Percentiles rank a stretch among this genome's conserved stretches.
Conservation (phyloP, 305 asterid species). For the Euphrasia arctica region DNA sequence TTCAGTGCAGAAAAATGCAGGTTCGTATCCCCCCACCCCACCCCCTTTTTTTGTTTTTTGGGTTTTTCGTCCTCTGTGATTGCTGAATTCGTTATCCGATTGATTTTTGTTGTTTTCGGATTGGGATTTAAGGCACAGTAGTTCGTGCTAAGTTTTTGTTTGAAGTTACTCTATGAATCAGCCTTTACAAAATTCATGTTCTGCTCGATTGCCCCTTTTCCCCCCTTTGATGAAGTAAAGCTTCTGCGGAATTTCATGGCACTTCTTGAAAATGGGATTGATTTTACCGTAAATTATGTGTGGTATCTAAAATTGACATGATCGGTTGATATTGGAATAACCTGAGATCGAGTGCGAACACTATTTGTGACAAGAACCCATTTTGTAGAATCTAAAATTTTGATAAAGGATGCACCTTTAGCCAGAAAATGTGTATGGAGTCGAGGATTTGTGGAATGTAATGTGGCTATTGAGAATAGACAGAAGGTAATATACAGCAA, state of each 20-base stretch:
- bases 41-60: no score
- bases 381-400: background rate
- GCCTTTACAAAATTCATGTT: no score
- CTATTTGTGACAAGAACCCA: background rate
- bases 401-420: no score
- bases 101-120: background rate
- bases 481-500: background rate
- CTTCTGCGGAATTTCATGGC: no score
- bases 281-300: background rate
- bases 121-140: no score
- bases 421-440: background rate
- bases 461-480: background rate
- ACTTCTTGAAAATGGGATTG: background rate
- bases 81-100: no score
- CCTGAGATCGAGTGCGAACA: slow-evolving; percentile 9
- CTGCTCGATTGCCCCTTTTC: background rate
- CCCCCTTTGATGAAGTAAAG: background rate
- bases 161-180: no score
- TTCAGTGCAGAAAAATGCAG: no score
- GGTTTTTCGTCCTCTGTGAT: no score
- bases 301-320: background rate
- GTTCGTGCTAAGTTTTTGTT: no score
- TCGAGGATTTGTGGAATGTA: background rate
- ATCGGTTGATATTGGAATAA: background rate
- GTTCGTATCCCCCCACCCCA: no score